Percentiles rank a stretch among this genome's conserved stretches.
Conservation (phyloP, 371 early-diverging fungal species). For the Amoeboaphelidium protococcarum region DNA sequence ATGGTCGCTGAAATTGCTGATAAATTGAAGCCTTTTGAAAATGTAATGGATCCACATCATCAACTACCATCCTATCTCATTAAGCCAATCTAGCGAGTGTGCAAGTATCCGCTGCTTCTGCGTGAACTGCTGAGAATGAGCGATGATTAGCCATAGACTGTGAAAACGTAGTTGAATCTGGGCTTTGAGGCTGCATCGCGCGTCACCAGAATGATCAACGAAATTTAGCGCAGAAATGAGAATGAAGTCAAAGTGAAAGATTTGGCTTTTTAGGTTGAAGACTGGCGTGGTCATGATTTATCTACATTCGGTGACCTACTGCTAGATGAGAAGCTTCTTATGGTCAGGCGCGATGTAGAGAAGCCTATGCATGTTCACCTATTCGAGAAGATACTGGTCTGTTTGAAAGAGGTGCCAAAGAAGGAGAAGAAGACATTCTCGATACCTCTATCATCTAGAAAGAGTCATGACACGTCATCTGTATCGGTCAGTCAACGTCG, state of each 20-base stretch:
- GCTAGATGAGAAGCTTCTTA: background rate
- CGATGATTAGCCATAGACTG: background rate
- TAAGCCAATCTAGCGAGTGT: background rate
- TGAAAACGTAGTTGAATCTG: background rate
- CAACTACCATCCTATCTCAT: background rate
- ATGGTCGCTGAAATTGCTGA: background rate
- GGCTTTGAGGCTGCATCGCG: background rate
- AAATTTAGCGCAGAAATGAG: background rate
- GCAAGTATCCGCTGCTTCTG: background rate
- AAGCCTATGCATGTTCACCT: background rate
- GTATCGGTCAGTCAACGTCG: background rate
- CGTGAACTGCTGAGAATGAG: background rate
- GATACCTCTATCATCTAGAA: background rate
- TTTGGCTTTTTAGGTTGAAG: background rate
- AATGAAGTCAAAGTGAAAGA: background rate
- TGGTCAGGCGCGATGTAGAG: background rate
- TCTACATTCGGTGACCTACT: background rate
- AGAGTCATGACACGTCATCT: too few species aligned
- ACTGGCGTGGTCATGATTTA: background rate
- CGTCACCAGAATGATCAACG: background rate
- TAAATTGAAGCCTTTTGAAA: background rate
- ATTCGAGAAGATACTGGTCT: background rate
- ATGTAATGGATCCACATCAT: background rate
- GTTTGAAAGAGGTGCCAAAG: background rate
- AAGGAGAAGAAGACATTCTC: background rate